A percentile compares a stretch with the other conserved stretches of the same genome.
phyloP scores from a whole-genome alignment of 805 yeast genomes.

The Cyberlindnera subsufficiens region DNA sequence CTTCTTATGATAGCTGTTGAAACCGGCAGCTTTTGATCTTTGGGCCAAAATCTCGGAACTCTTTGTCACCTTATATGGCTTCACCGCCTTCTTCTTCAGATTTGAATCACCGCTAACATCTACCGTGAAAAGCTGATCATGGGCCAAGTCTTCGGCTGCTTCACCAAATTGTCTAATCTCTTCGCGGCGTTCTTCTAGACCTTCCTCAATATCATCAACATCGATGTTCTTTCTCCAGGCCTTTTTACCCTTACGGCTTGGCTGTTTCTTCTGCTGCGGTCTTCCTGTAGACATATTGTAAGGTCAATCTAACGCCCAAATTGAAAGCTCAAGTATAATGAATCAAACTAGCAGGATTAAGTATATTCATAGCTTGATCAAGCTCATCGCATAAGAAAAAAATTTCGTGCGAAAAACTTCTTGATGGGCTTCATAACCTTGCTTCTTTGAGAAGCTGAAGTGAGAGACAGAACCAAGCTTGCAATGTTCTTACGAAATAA shows the following conservation, averaged over 20 bases:
- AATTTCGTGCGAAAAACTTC: background rate
- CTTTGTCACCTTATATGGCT: slow-evolving; percentile 27
- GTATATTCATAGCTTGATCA: too few relatives aligned
- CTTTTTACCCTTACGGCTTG: slow-evolving; percentile 87
- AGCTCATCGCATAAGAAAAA: slow-evolving; percentile 12
- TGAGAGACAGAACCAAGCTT: background rate
- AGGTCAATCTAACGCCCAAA: background rate
- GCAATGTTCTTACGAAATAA: too few relatives aligned
- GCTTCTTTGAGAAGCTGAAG: background rate
- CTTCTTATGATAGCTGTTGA: slow-evolving; percentile 35
- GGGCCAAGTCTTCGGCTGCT: slow-evolving; percentile 30
- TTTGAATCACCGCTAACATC: slow-evolving; percentile 62
- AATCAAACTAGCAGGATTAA: background rate
- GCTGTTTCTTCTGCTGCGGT: slow-evolving; percentile 59
- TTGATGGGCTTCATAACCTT: slow-evolving; percentile 5
- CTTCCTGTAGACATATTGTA: slow-evolving; percentile 24
- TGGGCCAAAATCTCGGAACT: slow-evolving; percentile 51
- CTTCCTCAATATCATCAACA: slow-evolving; percentile 67
- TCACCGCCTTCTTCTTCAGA: slow-evolving; percentile 30
- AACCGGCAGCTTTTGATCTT: slow-evolving; percentile 72
- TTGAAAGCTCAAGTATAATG: background rate
- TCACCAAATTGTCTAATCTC: slow-evolving; percentile 49
- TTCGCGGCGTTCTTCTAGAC: slow-evolving; percentile 65
- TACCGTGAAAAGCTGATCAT: slow-evolving; percentile 49
- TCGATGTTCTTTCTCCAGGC: slow-evolving; percentile 94